Conservation (phyloP, 1,139 yeast species). For the Spathaspora sp. region DNA sequence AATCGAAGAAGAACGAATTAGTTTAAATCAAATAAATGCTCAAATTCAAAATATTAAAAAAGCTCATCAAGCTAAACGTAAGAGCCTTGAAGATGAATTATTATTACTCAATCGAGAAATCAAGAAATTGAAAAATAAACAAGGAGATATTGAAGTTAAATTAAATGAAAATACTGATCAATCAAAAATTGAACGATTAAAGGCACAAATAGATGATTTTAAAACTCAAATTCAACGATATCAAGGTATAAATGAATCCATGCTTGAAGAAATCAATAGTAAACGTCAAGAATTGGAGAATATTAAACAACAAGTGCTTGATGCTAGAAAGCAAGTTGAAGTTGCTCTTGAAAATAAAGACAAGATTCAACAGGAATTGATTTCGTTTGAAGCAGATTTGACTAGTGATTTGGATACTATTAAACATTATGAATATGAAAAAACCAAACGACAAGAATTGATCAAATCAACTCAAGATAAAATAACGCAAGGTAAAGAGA, state of each 20-base stretch:
- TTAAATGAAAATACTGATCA: conserved; percentile 37
- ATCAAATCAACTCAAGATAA: conserved; percentile 15
- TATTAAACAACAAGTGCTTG: conserved; percentile 9
- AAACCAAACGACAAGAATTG: conserved; percentile 10
- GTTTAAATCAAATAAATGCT: conserved; percentile 18
- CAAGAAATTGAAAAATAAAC: conserved; percentile 17
- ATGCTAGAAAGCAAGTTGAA: conserved; percentile 9
- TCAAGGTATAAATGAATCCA: conserved; percentile 28
- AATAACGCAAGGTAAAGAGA: conserved; percentile 18
- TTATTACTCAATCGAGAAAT: conserved; percentile 18
- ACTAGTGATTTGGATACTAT: conserved; percentile 8
- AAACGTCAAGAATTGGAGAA: conserved; percentile 5
- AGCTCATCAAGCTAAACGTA: conserved; percentile 15
- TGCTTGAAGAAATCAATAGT: conserved; percentile 23
- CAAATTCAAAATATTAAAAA: conserved; percentile 16
- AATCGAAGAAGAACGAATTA: conserved; percentile 16
- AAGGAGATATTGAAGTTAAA: conserved; percentile 25
- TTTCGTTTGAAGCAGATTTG: conserved; percentile 15
- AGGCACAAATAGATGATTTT: conserved; percentile 30
- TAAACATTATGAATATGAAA: conserved; percentile 16
- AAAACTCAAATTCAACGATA: conserved; percentile 25
- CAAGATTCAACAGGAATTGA: conserved; percentile 9
- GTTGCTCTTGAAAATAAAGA: background rate
- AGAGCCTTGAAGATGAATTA: conserved; percentile 15
- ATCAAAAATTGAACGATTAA: conserved; percentile 31